Conservation (phyloP, 371 early-diverging fungal species). For the Coemansia sp. region DNA sequence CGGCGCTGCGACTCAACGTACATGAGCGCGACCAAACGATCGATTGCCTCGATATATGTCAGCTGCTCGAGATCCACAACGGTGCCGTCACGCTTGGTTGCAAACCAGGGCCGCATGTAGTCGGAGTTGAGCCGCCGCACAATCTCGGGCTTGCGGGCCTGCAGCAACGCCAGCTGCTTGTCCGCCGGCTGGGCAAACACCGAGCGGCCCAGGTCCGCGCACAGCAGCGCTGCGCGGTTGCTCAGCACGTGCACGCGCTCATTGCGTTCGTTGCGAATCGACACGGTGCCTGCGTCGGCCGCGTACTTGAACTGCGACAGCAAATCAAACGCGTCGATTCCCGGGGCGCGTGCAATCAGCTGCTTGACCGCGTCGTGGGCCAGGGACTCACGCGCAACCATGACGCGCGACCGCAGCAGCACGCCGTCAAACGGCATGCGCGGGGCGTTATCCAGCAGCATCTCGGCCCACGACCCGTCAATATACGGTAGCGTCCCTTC, state of each 20-base stretch:
- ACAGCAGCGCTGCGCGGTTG: slow-evolving; percentile 87
- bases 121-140: slow-evolving; percentile 86
- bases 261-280: slow-evolving; percentile 87
- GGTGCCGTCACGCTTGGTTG: slow-evolving; percentile 68
- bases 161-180: slow-evolving; percentile 72
- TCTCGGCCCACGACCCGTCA: slow-evolving; percentile 88
- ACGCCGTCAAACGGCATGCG: slow-evolving; percentile 96
- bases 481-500: slow-evolving; percentile 89
- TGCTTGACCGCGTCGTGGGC: slow-evolving; percentile 82
- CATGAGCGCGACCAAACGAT: slow-evolving; percentile 78
- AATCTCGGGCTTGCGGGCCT: slow-evolving; percentile 83
- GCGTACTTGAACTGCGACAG: slow-evolving; percentile 78
- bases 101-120: slow-evolving; percentile 83
- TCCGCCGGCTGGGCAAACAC: slow-evolving; percentile 84
- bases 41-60: slow-evolving; percentile 88
- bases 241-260: slow-evolving; percentile 95
- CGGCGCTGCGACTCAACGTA: slow-evolving; percentile 71
- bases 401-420: slow-evolving; percentile 89
- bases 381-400: slow-evolving; percentile 87
- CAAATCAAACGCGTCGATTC: slow-evolving; percentile 68
- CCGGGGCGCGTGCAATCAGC: slow-evolving; percentile 84
- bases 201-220: slow-evolving; percentile 89
- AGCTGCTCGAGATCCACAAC: slow-evolving; percentile 78
- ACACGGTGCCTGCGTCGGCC: slow-evolving; percentile 79
- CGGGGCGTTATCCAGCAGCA: slow-evolving; percentile 64